phyloP scores from a whole-genome alignment of 805 yeast genomes.

The Wickerhamiella dianesei region DNA sequence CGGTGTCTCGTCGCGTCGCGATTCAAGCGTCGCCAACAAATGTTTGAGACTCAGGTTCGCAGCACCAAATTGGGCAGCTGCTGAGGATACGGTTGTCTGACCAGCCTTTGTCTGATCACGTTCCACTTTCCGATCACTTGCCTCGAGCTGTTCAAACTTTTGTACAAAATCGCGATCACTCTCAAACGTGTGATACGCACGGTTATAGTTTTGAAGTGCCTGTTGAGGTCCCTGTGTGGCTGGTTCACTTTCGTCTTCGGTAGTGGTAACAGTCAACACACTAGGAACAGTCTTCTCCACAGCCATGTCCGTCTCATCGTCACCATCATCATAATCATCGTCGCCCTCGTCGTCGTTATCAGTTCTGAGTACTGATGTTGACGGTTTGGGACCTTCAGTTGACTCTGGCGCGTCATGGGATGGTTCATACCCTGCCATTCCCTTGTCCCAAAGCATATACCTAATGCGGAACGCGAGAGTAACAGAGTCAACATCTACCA shows the following conservation, averaged over 20 bases:
- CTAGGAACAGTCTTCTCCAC: conserved; percentile 21
- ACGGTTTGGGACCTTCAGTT: not conserved
- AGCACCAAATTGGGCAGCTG: conserved; percentile 44
- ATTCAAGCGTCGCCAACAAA: conserved; percentile 63
- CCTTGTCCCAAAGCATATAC: conserved; percentile 29
- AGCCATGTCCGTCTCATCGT: conserved; percentile 18
- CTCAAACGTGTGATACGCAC: conserved; percentile 54
- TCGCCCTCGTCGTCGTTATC: conserved; percentile 28
- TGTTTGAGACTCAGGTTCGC: conserved; percentile 70
- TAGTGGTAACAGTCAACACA: conserved; percentile 11
- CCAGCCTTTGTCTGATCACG: conserved; percentile 13
- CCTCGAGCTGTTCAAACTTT: conserved; percentile 64
- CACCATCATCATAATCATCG: conserved; percentile 30
- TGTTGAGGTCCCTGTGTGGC: conserved; percentile 16
- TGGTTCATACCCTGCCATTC: conserved; percentile 1
- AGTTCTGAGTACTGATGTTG: not conserved
- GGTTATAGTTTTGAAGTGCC: conserved; percentile 35
- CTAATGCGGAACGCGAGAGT: conserved; percentile 28
- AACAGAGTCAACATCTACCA: conserved; percentile 22
- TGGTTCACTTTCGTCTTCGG: conserved; percentile 15
- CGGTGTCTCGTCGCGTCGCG: conserved; percentile 54
- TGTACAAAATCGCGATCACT: conserved; percentile 57
- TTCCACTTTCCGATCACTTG: conserved; percentile 36
- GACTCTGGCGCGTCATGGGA: not conserved
- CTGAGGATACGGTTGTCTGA: conserved; percentile 4